Conservation (phyloP, 352 stramenopile species). For the Poterioochromonas sp. region DNA sequence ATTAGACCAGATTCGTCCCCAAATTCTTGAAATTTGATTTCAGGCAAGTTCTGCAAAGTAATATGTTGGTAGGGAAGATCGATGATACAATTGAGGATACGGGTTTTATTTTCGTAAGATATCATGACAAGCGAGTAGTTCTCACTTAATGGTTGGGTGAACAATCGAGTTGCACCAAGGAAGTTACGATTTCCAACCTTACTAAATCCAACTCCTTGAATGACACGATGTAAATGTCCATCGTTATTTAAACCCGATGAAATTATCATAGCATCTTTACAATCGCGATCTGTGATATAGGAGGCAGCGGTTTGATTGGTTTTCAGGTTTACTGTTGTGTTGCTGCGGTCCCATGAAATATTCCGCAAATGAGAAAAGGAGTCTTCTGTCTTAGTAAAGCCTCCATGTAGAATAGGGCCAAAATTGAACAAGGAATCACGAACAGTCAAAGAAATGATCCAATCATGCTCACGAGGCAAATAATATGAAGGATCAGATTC, state of each 20-base stretch:
- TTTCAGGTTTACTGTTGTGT: not conserved
- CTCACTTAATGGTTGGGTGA: not conserved
- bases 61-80: not conserved
- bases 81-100: not conserved
- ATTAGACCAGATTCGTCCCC: not conserved
- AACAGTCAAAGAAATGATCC: not conserved
- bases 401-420: not conserved
- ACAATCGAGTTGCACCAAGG: not conserved
- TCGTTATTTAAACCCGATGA: not conserved
- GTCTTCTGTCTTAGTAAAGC: not conserved
- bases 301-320: not conserved
- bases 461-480: not conserved
- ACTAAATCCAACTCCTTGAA: not conserved
- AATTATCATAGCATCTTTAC: not conserved
- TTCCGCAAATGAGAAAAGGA: not conserved
- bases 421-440: not conserved
- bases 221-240: not conserved
- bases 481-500: not conserved
- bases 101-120: not conserved
- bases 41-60: not conserved
- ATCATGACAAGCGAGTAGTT: not conserved
- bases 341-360: not conserved
- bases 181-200: not conserved
- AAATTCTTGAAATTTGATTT: not conserved
- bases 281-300: constrained; percentile 5